phyloP scores from a whole-genome alignment of 2,329 filamentous ascomycete species.

The Penicillium frequentans region DNA sequence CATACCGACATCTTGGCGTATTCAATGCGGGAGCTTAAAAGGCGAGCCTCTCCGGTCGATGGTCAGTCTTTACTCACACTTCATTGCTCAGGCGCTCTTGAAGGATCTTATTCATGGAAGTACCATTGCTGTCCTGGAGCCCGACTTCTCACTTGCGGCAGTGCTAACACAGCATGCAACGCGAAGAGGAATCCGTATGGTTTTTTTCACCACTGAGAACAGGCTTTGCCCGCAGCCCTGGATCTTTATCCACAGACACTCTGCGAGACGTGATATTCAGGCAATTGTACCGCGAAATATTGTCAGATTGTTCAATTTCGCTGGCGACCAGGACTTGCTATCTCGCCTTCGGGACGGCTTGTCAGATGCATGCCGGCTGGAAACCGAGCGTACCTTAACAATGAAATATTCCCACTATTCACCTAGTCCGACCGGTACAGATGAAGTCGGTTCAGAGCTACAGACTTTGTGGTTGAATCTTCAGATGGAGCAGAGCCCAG shows the following conservation, averaged over 20 bases:
- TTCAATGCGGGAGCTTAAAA: slow-evolving; percentile 5
- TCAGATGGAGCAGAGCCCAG: slow-evolving; percentile 3
- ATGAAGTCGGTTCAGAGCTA: slow-evolving; percentile 2
- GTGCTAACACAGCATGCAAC: slow-evolving; percentile 11
- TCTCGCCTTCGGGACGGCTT: slow-evolving; percentile 5
- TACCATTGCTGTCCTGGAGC: slow-evolving; percentile 15
- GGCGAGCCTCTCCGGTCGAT: slow-evolving; percentile 7
- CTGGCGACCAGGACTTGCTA: background rate
- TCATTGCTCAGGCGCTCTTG: slow-evolving; percentile 13
- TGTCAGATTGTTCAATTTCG: slow-evolving; percentile 8
- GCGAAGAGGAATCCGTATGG: slow-evolving; percentile 12
- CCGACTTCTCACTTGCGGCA: slow-evolving; percentile 17
- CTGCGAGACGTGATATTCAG: slow-evolving; percentile 12
- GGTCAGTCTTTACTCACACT: slow-evolving; percentile 13
- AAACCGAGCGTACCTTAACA: slow-evolving; percentile 16
- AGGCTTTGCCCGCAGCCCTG: slow-evolving; percentile 11
- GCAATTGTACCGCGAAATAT: slow-evolving; percentile 10
- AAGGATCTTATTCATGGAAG: slow-evolving; percentile 6
- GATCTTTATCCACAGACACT: slow-evolving; percentile 15
- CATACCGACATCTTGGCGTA: slow-evolving; percentile 7
- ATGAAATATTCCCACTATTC: background rate
- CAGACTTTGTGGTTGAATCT: slow-evolving; percentile 6
- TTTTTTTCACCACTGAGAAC: slow-evolving; percentile 17
- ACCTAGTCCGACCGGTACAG: background rate
- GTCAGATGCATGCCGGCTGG: slow-evolving; percentile 5